Evolutionary conservation across 2,329 filamentous ascomycete genomes (phyloP).

Genomic region (Pyricularia sp.): DNA sequence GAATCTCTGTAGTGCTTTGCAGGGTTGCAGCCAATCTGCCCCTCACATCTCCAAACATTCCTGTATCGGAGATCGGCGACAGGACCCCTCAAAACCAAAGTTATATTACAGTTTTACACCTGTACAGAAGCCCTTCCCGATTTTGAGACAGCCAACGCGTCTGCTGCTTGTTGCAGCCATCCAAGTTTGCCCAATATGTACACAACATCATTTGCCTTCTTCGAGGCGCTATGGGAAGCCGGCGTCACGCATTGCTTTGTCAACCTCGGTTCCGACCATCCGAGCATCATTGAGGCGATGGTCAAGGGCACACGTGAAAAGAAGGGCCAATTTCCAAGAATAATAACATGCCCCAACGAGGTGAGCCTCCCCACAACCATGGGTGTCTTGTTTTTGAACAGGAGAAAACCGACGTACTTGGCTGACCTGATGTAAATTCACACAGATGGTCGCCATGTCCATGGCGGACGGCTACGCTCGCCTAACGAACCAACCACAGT

Average conservation of each 20-base stretch:
- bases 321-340: slow-evolving; percentile 45
- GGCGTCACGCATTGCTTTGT: slow-evolving; percentile 46
- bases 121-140: neutral
- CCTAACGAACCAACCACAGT: slow-evolving; percentile 52
- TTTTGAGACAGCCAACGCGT: neutral
- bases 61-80: neutral
- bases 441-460: slow-evolving; percentile 62
- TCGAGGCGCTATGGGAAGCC: slow-evolving; percentile 66
- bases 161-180: neutral
- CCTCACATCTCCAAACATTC: neutral
- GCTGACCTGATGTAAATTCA: neutral
- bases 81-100: neutral
- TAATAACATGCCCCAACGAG: slow-evolving; percentile 64
- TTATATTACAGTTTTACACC: neutral
- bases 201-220: slow-evolving; percentile 70
- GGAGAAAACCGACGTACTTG: neutral
- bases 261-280: slow-evolving; percentile 50
- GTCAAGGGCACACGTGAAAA: slow-evolving; percentile 56
- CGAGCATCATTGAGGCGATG: slow-evolving; percentile 63
- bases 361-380: slow-evolving; percentile 20
- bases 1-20: neutral
- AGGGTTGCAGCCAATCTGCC: neutral
- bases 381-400: neutral
- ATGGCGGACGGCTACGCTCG: slow-evolving; percentile 64
- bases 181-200: slow-evolving; percentile 31